phyloP scores from a whole-genome alignment of 768 basidiomycete genomes.

The Phylloporus sp. region DNA sequence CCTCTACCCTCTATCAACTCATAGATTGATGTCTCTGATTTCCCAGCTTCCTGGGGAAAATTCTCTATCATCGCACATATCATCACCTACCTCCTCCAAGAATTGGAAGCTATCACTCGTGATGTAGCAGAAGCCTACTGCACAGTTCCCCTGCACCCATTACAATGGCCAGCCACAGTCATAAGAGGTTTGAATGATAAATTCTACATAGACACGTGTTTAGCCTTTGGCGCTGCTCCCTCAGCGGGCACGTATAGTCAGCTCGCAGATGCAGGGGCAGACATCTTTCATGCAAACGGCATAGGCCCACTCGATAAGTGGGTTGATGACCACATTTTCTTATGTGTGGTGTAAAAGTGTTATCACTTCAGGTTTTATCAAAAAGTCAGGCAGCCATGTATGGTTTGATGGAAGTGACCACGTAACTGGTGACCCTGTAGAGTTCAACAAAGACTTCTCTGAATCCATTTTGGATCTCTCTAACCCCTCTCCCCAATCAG shows the following conservation, averaged over 20 bases:
- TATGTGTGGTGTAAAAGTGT: not conserved
- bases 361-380: too few relatives aligned
- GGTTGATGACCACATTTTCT: not conserved
- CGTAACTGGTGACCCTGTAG: not conserved
- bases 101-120: not conserved
- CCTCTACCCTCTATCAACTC: not conserved
- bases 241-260: not conserved
- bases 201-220: not conserved
- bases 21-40: not conserved
- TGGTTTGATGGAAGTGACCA: not conserved
- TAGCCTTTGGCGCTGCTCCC: not conserved
- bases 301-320: not conserved
- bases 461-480: not conserved
- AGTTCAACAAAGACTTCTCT: slow-evolving; percentile 1
- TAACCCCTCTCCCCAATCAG: not conserved
- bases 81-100: not conserved
- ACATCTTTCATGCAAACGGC: not conserved
- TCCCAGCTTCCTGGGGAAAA: not conserved
- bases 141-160: not conserved
- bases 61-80: not conserved
- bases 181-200: not conserved
- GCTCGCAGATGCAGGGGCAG: not conserved
- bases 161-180: not conserved
- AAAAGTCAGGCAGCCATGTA: not conserved
- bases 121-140: not conserved